Percentiles rank a stretch among this genome's conserved stretches.
phyloP scores from a whole-genome alignment of 2,329 filamentous ascomycete species.

The Sporothrix variecibatus region DNA sequence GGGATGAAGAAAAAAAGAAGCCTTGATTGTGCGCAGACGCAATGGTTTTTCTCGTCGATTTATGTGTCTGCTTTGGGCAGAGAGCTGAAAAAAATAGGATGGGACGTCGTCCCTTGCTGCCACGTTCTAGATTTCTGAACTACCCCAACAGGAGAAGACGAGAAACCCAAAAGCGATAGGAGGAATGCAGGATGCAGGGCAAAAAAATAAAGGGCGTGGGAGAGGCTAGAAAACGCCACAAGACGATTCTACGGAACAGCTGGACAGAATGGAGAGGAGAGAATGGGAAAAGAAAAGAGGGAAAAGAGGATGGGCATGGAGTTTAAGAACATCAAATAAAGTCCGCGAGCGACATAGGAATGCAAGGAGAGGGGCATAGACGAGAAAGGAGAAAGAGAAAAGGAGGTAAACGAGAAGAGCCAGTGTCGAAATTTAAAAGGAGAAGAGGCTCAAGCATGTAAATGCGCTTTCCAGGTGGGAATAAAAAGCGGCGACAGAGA shows the following conservation, averaged over 20 bases:
- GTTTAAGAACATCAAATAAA: neutral
- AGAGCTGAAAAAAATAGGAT: neutral
- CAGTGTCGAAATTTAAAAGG: neutral
- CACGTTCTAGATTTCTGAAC: neutral
- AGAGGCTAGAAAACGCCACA: constrained; percentile 8
- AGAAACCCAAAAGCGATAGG: neutral
- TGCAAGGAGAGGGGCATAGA: neutral
- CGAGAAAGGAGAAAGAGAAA: neutral
- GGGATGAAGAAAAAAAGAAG: neutral
- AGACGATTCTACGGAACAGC: neutral
- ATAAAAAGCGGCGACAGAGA: neutral
- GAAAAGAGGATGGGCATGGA: neutral
- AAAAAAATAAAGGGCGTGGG: neutral
- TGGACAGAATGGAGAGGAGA: neutral
- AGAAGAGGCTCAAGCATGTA: neutral
- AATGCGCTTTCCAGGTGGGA: neutral
- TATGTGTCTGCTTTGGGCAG: neutral
- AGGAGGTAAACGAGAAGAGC: neutral
- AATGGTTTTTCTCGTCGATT: neutral
- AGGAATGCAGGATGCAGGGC: neutral
- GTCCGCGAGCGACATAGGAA: neutral
- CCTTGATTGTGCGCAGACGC: neutral
- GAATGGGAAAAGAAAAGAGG: neutral
- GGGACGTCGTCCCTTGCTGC: neutral
- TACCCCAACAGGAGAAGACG: neutral